A percentile compares a stretch with the other conserved stretches of the same genome.
Conservation (phyloP, 75 land plant genomes). For the Sequoia sempervirens region DNA sequence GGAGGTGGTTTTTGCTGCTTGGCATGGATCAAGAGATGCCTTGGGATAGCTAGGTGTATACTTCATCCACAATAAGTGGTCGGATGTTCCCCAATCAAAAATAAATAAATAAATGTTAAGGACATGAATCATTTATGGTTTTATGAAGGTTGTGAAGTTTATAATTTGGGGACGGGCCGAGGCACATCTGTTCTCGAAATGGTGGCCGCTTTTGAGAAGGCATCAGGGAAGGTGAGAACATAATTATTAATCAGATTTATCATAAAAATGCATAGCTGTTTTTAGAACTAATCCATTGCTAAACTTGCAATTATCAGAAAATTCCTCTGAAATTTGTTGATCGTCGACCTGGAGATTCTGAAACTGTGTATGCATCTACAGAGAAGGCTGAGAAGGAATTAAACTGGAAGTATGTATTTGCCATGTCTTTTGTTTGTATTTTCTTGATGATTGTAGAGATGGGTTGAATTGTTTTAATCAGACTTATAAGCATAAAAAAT, state of each 20-base stretch:
- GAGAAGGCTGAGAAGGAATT: constrained; percentile 71
- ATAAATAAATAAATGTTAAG: no score
- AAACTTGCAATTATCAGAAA: constrained; percentile 43
- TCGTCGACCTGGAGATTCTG: constrained; percentile 78
- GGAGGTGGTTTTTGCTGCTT: not conserved
- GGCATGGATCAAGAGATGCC: not conserved
- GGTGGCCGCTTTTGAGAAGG: constrained; percentile 88
- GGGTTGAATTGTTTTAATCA: not conserved
- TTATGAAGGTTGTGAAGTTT: constrained; percentile 71
- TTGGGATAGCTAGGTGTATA: not conserved
- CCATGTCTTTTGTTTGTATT: not conserved
- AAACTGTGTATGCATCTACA: constrained; percentile 71
- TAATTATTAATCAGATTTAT: not conserved
- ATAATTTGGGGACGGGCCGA: constrained; percentile 82
- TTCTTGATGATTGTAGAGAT: not conserved
- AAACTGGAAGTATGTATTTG: constrained; percentile 60
- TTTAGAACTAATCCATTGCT: not conserved
- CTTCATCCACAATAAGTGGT: not conserved
- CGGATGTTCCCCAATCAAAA: no score
- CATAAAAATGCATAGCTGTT: not conserved
- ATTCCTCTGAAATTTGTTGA: constrained; percentile 61
- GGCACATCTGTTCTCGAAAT: constrained; percentile 87
- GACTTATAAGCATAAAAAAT: no score
- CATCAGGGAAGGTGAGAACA: constrained; percentile 73
- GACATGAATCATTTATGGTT: not conserved